Evolutionary conservation across 2,329 filamentous ascomycete species (phyloP).

Genomic region (Ceratocystis ficicola): DNA sequence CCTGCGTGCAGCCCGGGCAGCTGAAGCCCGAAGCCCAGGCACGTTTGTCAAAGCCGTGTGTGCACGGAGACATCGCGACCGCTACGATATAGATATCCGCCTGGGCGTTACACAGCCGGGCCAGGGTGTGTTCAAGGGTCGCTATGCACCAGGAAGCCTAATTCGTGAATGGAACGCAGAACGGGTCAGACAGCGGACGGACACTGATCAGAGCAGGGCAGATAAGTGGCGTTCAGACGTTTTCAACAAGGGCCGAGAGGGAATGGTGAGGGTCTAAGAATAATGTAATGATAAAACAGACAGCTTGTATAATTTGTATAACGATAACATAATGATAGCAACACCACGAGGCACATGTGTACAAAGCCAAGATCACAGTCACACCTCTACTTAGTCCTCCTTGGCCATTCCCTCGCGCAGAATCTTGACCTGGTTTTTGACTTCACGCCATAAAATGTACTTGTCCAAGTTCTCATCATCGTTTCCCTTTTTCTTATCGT

Average conservation of each 20-base stretch:
- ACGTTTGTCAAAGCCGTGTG: constrained; percentile 72
- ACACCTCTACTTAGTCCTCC: not conserved
- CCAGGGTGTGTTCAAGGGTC: constrained; percentile 57
- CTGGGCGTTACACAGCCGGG: constrained; percentile 40
- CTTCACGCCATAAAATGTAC: constrained; percentile 46
- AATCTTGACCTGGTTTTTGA: constrained; percentile 51
- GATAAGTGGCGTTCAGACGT: constrained; percentile 57
- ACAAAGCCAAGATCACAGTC: not conserved
- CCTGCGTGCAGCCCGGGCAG: constrained; percentile 71
- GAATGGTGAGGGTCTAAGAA: not conserved
- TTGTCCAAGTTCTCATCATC: constrained; percentile 32
- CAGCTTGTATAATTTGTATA: not conserved
- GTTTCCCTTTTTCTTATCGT: not conserved
- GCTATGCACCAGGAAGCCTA: constrained; percentile 80
- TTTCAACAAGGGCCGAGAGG: not conserved
- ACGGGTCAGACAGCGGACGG: constrained; percentile 54
- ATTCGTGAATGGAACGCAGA: constrained; percentile 85
- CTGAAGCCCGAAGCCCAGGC: constrained; percentile 27
- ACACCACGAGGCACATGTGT: no score
- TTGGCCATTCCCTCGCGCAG: constrained; percentile 45
- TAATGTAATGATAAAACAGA: not conserved
- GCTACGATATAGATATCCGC: constrained; percentile 62
- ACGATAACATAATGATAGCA: not conserved
- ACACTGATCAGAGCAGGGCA: constrained; percentile 58
- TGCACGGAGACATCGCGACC: constrained; percentile 68